Evolutionary conservation across 257 asterid genomes (phyloP).

Genomic region (Capsicum baccatum): DNA sequence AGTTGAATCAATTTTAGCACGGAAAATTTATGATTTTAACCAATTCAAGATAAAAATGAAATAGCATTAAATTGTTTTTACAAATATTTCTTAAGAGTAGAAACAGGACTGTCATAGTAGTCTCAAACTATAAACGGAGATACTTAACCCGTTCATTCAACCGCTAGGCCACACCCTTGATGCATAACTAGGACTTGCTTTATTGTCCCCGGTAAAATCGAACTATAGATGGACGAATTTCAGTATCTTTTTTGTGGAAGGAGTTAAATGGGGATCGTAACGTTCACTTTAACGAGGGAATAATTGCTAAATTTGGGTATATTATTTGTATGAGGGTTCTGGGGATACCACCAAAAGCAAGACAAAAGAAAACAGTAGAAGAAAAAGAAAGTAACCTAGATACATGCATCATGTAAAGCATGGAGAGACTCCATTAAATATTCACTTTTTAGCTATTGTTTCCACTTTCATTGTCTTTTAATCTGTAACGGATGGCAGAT

Average conservation of each 20-base stretch:
- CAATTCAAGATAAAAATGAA: too few relatives aligned
- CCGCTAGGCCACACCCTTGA: too few relatives aligned
- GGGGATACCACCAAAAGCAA: not conserved
- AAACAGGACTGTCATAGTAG: too few relatives aligned
- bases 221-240: too few relatives aligned
- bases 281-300: conserved; percentile 4
- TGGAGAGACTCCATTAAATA: conserved; percentile 19
- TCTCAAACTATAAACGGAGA: too few relatives aligned
- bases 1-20: too few relatives aligned
- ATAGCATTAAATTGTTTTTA: too few relatives aligned
- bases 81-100: too few relatives aligned
- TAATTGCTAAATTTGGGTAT: not conserved
- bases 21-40: too few relatives aligned
- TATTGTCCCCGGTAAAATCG: too few relatives aligned
- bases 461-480: not conserved
- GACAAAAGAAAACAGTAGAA: not conserved
- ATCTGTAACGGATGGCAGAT: conserved; percentile 13
- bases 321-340: not conserved
- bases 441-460: not conserved
- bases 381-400: not conserved
- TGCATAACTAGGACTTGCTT: too few relatives aligned
- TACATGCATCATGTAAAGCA: not conserved
- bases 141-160: too few relatives aligned
- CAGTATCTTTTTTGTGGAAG: not conserved
- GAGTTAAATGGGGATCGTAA: not conserved